These are phyloP conservation scores for Phytopythium montanum DNA, from an alignment of 352 stramenopile genomes.

Conservation along the genomic window DNA sequence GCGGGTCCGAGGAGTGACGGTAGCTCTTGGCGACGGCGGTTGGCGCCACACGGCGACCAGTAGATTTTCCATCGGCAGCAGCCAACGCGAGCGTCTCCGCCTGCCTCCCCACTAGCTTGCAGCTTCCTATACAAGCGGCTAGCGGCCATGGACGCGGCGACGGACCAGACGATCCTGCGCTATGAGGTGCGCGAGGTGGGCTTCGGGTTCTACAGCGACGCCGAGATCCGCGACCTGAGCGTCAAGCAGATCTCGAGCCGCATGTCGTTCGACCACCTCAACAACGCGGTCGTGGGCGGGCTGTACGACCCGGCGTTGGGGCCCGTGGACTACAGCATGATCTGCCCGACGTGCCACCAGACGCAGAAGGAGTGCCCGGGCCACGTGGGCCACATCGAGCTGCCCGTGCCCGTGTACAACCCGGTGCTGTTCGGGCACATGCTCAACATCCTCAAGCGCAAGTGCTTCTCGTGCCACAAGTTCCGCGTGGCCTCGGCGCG, in stretches of 20 bases:
- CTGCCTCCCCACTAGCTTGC: neutral
- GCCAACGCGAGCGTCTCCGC: neutral
- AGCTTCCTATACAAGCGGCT: no score
- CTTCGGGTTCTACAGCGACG: constrained; percentile 98
- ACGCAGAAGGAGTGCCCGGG: constrained; percentile 95
- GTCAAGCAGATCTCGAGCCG: constrained; percentile 96
- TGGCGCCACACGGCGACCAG: constrained; percentile 14
- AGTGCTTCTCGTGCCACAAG: constrained; percentile 99
- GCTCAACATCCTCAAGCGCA: constrained; percentile 95
- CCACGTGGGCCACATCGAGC: constrained; percentile 98
- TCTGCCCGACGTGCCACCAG: constrained; percentile 96
- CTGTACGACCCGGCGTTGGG: constrained; percentile 97
- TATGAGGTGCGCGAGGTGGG: constrained; percentile 89
- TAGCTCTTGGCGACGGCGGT: neutral
- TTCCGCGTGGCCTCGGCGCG: constrained; percentile 82
- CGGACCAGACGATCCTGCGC: constrained; percentile 88
- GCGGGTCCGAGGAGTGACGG: constrained; percentile 17
- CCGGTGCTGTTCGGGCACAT: constrained; percentile 95
- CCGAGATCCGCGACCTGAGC: constrained; percentile 95
- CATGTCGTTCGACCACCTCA: constrained; percentile 93
- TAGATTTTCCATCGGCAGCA: constrained; percentile 19
- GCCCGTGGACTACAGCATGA: constrained; percentile 87
- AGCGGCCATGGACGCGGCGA: constrained; percentile 73
- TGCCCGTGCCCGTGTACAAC: constrained; percentile 98
- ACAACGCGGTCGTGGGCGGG: constrained; percentile 93